Evolutionary conservation across 2,329 filamentous ascomycete genomes (phyloP).

Genomic region (Cryphonectria nitschkei): DNA sequence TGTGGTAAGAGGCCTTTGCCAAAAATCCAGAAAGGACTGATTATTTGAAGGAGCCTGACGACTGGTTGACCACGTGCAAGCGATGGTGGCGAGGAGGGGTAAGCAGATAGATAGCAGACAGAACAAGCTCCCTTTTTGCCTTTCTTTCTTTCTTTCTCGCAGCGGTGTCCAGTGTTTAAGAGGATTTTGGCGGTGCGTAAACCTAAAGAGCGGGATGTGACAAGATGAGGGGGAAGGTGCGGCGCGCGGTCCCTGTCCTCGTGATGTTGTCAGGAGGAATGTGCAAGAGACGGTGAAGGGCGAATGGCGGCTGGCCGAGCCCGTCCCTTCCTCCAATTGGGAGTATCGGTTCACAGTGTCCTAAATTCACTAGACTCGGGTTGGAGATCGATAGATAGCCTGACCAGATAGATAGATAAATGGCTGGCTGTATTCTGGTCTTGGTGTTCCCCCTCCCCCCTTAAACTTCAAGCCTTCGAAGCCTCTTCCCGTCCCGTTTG

Average conservation of each 20-base stretch:
- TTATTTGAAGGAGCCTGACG: neutral
- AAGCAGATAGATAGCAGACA: neutral
- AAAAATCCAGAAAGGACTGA: neutral
- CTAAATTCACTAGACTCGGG: neutral
- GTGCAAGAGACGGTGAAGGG: conserved; percentile 6
- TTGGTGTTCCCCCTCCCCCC: neutral
- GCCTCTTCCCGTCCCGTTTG: neutral
- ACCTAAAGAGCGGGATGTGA: neutral
- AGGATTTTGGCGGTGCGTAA: neutral
- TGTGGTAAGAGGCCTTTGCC: neutral
- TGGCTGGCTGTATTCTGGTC: neutral
- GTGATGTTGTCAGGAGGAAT: conserved; percentile 4
- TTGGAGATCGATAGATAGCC: neutral
- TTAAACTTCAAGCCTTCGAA: neutral
- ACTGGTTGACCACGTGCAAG: neutral
- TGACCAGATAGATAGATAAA: neutral
- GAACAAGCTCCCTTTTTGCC: neutral
- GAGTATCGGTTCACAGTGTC: neutral
- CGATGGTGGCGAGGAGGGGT: neutral
- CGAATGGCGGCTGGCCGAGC: neutral
- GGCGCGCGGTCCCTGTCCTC: neutral
- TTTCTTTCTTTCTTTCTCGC: neutral
- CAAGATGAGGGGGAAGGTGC: neutral
- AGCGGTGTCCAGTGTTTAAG: neutral
- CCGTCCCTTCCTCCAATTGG: neutral